phyloP scores from a whole-genome alignment of 1,139 yeast species.

The Pichia norvegensis region DNA sequence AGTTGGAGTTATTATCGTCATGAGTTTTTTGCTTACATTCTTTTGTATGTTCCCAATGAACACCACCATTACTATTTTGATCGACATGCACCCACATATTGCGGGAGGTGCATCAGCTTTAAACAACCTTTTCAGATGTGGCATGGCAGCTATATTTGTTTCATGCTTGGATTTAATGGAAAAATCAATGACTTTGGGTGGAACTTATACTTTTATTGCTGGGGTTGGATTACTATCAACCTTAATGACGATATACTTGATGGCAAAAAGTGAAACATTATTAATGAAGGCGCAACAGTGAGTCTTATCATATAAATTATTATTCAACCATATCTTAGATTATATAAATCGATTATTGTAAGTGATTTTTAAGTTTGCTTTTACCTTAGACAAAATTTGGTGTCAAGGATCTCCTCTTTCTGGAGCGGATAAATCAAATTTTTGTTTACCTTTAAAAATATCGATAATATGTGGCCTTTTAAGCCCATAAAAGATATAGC shows the following conservation, averaged over 20 bases:
- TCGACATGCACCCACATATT: conserved; percentile 52
- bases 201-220: conserved; percentile 53
- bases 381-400: too few species aligned
- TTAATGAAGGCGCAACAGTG: neutral
- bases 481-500: too few species aligned
- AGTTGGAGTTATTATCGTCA: conserved; percentile 49
- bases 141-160: conserved; percentile 52
- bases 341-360: too few species aligned
- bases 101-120: conserved; percentile 58
- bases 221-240: conserved; percentile 28
- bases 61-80: conserved; percentile 46
- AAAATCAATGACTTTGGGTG: conserved; percentile 46
- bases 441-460: neutral
- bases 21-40: conserved; percentile 46
- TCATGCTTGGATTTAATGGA: conserved; percentile 58
- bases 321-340: too few species aligned
- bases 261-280: neutral
- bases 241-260: neutral
- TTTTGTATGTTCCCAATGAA: conserved; percentile 46
- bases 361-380: too few species aligned
- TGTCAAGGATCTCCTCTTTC: neutral
- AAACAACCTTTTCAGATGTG: conserved; percentile 53
- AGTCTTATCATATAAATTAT: too few species aligned
- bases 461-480: too few species aligned
- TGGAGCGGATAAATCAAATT: neutral